phyloP scores from a whole-genome alignment of 768 basidiomycete species.

The Nidularia pulvinata region DNA sequence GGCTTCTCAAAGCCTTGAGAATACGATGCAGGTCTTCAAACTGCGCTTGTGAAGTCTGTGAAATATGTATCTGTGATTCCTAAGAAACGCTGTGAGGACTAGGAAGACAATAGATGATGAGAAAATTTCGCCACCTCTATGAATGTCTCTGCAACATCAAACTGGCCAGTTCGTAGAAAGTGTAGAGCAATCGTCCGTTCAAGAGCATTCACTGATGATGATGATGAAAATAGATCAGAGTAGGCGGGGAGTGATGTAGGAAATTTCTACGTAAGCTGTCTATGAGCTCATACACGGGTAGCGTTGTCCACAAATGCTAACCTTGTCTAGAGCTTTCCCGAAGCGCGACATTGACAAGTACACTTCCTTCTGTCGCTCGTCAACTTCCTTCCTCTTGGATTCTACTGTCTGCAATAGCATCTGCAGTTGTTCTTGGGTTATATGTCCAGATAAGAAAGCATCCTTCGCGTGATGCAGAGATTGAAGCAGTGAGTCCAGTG shows the following conservation, averaged over 20 bases:
- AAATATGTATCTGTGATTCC: slow-evolving; percentile 69
- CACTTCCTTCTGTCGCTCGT: slow-evolving; percentile 88
- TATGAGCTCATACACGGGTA: too few relatives aligned
- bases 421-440: slow-evolving; percentile 46
- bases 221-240: slow-evolving; percentile 64
- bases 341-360: slow-evolving; percentile 76
- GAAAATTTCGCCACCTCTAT: slow-evolving; percentile 49
- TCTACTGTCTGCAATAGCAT: slow-evolving; percentile 62
- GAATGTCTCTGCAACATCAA: slow-evolving; percentile 75
- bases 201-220: slow-evolving; percentile 56
- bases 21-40: slow-evolving; percentile 77
- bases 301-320: slow-evolving; percentile 20
- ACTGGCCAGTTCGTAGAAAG: slow-evolving; percentile 80
- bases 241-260: slow-evolving; percentile 62
- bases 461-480: slow-evolving; percentile 58
- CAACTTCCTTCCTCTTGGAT: slow-evolving; percentile 78
- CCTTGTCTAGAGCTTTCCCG: slow-evolving; percentile 93
- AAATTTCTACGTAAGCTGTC: slow-evolving; percentile 45
- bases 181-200: slow-evolving; percentile 76
- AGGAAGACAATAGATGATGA: not conserved
- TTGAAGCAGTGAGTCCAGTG: slow-evolving; percentile 64
- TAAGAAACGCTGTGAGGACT: slow-evolving; percentile 18
- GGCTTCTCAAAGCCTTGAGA: slow-evolving; percentile 60
- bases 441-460: slow-evolving; percentile 43
- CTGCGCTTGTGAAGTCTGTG: slow-evolving; percentile 45